phyloP scores from a whole-genome alignment of 139 green algal genomes.

The Coccomyxa sp. region DNA sequence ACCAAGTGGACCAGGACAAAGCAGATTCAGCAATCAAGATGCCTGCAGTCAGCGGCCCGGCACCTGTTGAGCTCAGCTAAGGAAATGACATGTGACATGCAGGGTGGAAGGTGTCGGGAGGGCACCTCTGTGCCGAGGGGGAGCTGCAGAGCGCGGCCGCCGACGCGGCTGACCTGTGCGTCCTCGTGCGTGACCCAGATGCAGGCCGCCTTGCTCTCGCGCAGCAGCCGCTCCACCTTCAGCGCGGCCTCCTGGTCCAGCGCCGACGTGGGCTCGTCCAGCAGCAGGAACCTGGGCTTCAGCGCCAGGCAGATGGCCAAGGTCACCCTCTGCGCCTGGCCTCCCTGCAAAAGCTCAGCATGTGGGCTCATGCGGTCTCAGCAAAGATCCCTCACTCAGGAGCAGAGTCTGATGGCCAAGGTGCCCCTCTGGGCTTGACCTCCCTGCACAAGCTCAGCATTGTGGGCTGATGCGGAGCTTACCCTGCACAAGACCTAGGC shows the following conservation, averaged over 20 bases:
- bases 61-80: too few species aligned
- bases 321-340: slow-evolving; percentile 72
- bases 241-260: slow-evolving; percentile 58
- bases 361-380: not conserved
- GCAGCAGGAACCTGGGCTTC: slow-evolving; percentile 68
- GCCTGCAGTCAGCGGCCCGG: too few species aligned
- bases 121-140: slow-evolving; percentile 33
- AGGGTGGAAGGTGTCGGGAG: not conserved
- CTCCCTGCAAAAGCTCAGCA: slow-evolving; percentile 41
- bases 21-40: too few species aligned
- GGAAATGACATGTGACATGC: too few species aligned
- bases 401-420: slow-evolving; percentile 71
- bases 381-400: too few species aligned
- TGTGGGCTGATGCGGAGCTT: too few species aligned
- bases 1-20: too few species aligned
- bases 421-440: slow-evolving; percentile 55
- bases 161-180: slow-evolving; percentile 61
- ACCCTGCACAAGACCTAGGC: too few species aligned
- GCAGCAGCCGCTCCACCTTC: slow-evolving; percentile 61
- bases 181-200: slow-evolving; percentile 83
- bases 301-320: slow-evolving; percentile 75
- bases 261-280: slow-evolving; percentile 73
- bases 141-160: slow-evolving; percentile 66
- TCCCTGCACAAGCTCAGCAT: not conserved
- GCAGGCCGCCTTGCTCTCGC: slow-evolving; percentile 42